Percentiles rank a stretch among this genome's conserved stretches.
Evolutionary conservation across 2,329 filamentous ascomycete genomes (phyloP).

Genomic region (Stagonosporopsis tanaceti): DNA sequence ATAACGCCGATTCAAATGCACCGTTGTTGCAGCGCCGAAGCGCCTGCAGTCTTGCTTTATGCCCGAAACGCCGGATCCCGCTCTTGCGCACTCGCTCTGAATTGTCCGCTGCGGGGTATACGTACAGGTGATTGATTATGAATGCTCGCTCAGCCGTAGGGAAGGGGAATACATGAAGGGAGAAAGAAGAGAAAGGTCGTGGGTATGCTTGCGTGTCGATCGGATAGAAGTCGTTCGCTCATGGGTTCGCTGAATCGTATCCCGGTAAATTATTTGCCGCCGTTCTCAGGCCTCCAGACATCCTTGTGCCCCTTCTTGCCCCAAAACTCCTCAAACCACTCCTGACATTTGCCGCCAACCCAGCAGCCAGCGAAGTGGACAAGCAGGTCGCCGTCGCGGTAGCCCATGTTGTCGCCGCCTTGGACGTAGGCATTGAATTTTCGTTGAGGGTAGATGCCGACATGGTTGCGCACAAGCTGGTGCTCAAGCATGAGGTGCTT

Average conservation of each 20-base stretch:
- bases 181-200: slow-evolving; percentile 9
- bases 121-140: slow-evolving; percentile 2
- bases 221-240: slow-evolving; percentile 11
- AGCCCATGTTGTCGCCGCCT: slow-evolving; percentile 49
- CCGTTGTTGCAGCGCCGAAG: neutral
- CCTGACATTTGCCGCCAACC: slow-evolving; percentile 45
- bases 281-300: slow-evolving; percentile 29
- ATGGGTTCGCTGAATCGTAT: slow-evolving; percentile 1
- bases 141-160: neutral
- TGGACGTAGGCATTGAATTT: slow-evolving; percentile 51
- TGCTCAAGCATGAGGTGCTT: slow-evolving; percentile 49
- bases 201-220: slow-evolving; percentile 13
- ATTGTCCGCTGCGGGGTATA: slow-evolving; percentile 6
- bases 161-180: neutral
- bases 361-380: slow-evolving; percentile 54
- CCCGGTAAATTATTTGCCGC: neutral
- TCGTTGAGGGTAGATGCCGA: slow-evolving; percentile 49
- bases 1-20: slow-evolving; percentile 16
- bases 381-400: slow-evolving; percentile 49
- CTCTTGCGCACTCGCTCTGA: slow-evolving; percentile 14
- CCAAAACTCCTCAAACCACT: slow-evolving; percentile 50
- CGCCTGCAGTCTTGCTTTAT: neutral
- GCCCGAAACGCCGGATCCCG: slow-evolving; percentile 11
- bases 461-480: slow-evolving; percentile 47
- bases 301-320: slow-evolving; percentile 36